phyloP scores from a whole-genome alignment of 345 rosid genomes.

The Abelmoschus esculentus region DNA sequence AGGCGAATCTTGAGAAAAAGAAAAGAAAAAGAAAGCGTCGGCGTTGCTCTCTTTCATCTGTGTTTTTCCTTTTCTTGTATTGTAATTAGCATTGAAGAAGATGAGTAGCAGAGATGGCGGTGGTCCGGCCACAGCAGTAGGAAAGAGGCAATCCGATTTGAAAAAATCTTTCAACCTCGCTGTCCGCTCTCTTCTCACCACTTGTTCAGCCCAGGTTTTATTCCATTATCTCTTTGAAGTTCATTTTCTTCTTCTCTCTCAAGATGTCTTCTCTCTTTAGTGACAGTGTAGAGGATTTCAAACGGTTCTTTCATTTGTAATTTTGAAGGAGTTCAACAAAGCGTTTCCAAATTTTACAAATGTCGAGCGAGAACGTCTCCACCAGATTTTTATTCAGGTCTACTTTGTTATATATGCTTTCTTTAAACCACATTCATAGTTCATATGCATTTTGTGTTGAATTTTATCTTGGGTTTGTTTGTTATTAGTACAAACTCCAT shows the following conservation, averaged over 20 bases:
- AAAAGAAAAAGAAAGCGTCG: neutral
- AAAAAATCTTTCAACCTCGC: slow-evolving; percentile 49
- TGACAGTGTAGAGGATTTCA: neutral
- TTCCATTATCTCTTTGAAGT: slow-evolving; percentile 2
- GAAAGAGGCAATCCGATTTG: slow-evolving; percentile 34
- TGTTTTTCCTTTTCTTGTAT: neutral
- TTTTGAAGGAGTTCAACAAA: slow-evolving; percentile 35
- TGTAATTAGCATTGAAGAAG: neutral
- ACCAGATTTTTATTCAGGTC: slow-evolving; percentile 41
- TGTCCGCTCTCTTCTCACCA: slow-evolving; percentile 50
- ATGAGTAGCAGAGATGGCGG: neutral
- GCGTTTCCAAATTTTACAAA: slow-evolving; percentile 43
- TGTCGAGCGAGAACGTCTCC: slow-evolving; percentile 43
- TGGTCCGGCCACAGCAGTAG: neutral
- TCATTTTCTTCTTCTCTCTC: neutral
- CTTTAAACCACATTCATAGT: neutral
- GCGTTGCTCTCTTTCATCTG: neutral
- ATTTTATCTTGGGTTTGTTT: neutral
- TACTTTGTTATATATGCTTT: neutral
- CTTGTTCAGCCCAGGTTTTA: slow-evolving; percentile 43
- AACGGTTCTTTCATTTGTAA: neutral
- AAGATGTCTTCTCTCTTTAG: neutral
- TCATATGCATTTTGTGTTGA: neutral
- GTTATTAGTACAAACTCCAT: neutral
- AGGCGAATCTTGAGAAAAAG: neutral